Evolutionary conservation across 2,329 filamentous ascomycete species (phyloP).

Genomic region (Paramyrothecium roridum): DNA sequence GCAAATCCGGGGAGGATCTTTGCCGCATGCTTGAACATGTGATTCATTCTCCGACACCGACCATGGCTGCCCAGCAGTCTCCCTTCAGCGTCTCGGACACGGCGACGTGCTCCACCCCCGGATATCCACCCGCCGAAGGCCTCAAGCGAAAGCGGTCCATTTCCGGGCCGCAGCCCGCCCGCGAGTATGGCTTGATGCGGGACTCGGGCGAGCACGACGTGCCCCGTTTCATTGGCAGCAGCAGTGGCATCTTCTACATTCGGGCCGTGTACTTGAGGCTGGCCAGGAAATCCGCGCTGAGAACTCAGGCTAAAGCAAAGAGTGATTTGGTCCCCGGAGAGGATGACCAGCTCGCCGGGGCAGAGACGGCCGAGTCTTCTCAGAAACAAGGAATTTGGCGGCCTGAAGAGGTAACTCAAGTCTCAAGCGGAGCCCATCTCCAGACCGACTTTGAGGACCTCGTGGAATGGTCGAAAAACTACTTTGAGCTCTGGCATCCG

Average conservation of each 20-base stretch:
- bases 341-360: slow-evolving; percentile 44
- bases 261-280: slow-evolving; percentile 51
- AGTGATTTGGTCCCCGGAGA: slow-evolving; percentile 50
- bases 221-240: slow-evolving; percentile 54
- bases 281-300: slow-evolving; percentile 16
- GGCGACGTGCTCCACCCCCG: slow-evolving; percentile 17
- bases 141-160: slow-evolving; percentile 26
- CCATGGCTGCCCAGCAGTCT: slow-evolving; percentile 24
- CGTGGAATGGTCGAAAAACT: slow-evolving; percentile 46
- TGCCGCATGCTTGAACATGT: not conserved
- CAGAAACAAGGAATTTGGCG: not conserved
- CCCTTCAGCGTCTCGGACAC: slow-evolving; percentile 23
- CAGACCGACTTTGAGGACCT: slow-evolving; percentile 41
- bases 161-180: slow-evolving; percentile 19
- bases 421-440: not conserved
- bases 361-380: not conserved
- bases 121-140: slow-evolving; percentile 11
- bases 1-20: not conserved
- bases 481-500: slow-evolving; percentile 57
- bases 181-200: slow-evolving; percentile 44
- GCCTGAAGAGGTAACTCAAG: not conserved
- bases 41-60: not conserved
- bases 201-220: slow-evolving; percentile 41
- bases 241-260: slow-evolving; percentile 58
- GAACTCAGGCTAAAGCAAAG: slow-evolving; percentile 12